Conservation (phyloP, 768 basidiomycete species). For the Pleurotus citrinopileatus region DNA sequence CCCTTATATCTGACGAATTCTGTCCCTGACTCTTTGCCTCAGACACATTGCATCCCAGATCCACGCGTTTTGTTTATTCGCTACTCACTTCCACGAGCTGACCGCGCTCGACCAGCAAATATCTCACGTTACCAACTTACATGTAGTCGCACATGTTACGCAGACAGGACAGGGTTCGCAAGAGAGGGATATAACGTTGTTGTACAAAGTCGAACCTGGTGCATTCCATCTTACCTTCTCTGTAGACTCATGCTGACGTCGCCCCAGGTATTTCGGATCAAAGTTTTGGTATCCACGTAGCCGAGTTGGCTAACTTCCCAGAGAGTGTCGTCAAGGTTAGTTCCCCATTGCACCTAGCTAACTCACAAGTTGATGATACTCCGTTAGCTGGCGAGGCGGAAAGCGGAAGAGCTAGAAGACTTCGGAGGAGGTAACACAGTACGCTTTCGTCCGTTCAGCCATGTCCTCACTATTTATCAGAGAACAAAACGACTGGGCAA, state of each 20-base stretch:
- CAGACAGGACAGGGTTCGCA: conserved; percentile 66
- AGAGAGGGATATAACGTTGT: conserved; percentile 77
- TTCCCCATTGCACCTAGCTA: neutral
- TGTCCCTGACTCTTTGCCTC: neutral
- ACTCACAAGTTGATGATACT: neutral
- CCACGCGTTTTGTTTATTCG: conserved; percentile 92
- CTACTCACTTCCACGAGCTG: conserved; percentile 97
- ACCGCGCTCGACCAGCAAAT: conserved; percentile 89
- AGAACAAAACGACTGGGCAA: conserved; percentile 29
- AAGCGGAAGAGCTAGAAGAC: conserved; percentile 90
- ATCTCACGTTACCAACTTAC: conserved; percentile 86
- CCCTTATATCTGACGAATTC: conserved; percentile 1
- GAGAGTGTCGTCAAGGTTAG: conserved; percentile 85
- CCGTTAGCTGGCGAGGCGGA: conserved; percentile 78
- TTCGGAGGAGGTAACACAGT: conserved; percentile 52
- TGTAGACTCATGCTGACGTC: neutral
- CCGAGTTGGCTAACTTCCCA: conserved; percentile 96
- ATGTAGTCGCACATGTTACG: conserved; percentile 94
- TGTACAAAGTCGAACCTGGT: conserved; percentile 96
- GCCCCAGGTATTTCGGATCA: conserved; percentile 84
- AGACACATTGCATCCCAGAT: conserved; percentile 94
- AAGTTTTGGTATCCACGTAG: conserved; percentile 98
- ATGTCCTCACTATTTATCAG: conserved; percentile 10
- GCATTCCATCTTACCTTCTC: conserved; percentile 17
- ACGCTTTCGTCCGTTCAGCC: conserved; percentile 8